Evolutionary conservation across 768 basidiomycete species (phyloP), one percentile per base, ranked within the genome.

Genomic region (Hericium erinaceus): DNA sequence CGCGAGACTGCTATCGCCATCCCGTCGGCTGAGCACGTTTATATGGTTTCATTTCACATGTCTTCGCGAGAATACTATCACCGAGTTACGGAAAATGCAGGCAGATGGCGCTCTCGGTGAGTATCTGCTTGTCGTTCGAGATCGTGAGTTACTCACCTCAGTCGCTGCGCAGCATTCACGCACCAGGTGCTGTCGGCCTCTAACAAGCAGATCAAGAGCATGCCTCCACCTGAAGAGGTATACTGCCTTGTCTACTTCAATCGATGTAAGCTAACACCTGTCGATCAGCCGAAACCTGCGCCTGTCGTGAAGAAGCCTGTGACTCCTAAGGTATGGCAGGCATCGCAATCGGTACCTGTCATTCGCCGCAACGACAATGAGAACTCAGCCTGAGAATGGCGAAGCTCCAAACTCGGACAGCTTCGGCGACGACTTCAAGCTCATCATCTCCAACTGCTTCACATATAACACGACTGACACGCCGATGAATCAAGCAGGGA

Each of bases 391-490:
- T 50, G 89, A 93, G 46, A 76, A 75, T 37, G 76, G 80, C 53
- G 84, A 87, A 60, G 98, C 98, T 68, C 62, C 79, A 1, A 85
- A 77, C n/a, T 86, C 90, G 2, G 75, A 81, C 51, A 84, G 86
- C 67, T 93, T 98, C 69, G 85, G 87, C 61, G 82, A 85, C 28
- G 97, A 99, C 72, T 89, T 98, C 75, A 89, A 87, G 71, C 75
- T 95, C 60, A 94, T 98, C 89, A 87, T 98, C 65, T 80, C 85
- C 52, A 99, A 99, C 69, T 98, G 95, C 69, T 87, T 89, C 69
- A 73, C 79, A 2, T 99, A 95, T n/a, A n/a, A n/a, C n/a, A n/a
- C 77, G 98, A 98, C 83, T 22, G 88, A 88, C 28, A 91, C 92
- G 8, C 81, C 83, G 33, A 95, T 98, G 57, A 87, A 94, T 65